Evolutionary conservation across 2,329 filamentous ascomycete species (phyloP).

Genomic region (Aspergillus eucalypticola): DNA sequence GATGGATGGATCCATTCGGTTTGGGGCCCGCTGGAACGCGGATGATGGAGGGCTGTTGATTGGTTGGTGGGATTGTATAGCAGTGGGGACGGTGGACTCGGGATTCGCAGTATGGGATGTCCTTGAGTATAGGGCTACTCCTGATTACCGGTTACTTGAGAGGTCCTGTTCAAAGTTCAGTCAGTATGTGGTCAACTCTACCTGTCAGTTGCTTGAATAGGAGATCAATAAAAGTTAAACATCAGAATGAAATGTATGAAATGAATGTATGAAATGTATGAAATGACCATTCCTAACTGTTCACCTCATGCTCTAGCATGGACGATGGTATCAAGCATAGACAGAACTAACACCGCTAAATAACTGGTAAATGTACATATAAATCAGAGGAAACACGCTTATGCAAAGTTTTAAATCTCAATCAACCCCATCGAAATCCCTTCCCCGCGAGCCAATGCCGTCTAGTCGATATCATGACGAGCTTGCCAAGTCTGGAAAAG

Average conservation of each 20-base stretch:
- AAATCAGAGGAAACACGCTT: no score
- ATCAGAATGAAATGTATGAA: not conserved
- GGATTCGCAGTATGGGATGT: no score
- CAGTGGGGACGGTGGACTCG: not conserved
- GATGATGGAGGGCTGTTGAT: not conserved
- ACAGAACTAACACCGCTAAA: not conserved
- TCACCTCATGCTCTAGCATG: not conserved
- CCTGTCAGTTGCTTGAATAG: not conserved
- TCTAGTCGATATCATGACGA: constrained; percentile 20
- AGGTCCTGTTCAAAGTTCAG: no score
- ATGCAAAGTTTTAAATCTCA: not conserved
- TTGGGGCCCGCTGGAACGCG: not conserved
- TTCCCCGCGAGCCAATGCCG: constrained; percentile 18
- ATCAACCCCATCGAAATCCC: constrained; percentile 18
- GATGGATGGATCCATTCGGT: not conserved
- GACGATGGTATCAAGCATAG: not conserved
- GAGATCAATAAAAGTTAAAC: no score
- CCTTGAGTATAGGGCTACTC: no score
- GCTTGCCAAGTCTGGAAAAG: constrained; percentile 13
- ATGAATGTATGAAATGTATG: not conserved
- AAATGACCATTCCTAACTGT: not conserved
- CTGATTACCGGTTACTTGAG: no score
- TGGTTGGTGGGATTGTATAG: not conserved
- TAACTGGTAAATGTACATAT: not conserved
- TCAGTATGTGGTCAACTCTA: not conserved